Evolutionary conservation across 1,284 basidiomycete genomes (phyloP), one percentile per base, ranked within the genome.

Genomic region (Cutaneotrichosporon cavernicola): DNA sequence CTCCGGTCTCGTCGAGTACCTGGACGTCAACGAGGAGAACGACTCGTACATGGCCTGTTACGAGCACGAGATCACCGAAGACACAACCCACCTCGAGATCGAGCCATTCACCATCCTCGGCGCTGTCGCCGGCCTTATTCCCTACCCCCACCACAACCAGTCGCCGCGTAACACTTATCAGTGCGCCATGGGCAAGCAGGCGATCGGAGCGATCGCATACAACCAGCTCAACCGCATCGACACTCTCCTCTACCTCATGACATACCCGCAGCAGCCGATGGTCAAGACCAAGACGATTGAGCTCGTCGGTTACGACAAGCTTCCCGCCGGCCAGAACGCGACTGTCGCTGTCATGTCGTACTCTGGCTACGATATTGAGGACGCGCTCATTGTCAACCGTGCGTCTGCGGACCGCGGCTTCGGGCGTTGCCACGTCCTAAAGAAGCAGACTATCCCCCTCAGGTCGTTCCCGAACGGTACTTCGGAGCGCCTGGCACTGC

Each of bases 171-270:
- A 99, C 76, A 99, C 97, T 2, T 99, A 99, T 77, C 95, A 99
- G 83, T 99, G 97, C 77, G 97, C 97, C 60, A 99, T 99, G 97
- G 97, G 97, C 68, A 99, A 99, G 83, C 97, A 99, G 84, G 97
- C 97, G 0, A 98, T 99, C 68, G 97, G 97, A n/a, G 95, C 94
- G 3, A 99, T 99, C 70, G 96, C 89, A 0, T 97, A 96, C 82
- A 99, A 99, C 79, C 97, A 99, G 79, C 87, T 98, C 68, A 92
- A 96, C 78, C 87, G 97, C 53, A 99, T 99, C 78, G 97, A 99
- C 80, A 99, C 97, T 0, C 85, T 99, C n/a, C 85, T 99, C 30
- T 99, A 99, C 82, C 86, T 99, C 60, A 91, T 94, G 69, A 93
- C 98, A n/a, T 99, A 99, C 73, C 97, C 97, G 13, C 97, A 99